Evolutionary conservation across 306 rosid genomes (phyloP), one percentile per base, ranked within the genome.

Genomic region (Pyrus pyrifolia): DNA sequence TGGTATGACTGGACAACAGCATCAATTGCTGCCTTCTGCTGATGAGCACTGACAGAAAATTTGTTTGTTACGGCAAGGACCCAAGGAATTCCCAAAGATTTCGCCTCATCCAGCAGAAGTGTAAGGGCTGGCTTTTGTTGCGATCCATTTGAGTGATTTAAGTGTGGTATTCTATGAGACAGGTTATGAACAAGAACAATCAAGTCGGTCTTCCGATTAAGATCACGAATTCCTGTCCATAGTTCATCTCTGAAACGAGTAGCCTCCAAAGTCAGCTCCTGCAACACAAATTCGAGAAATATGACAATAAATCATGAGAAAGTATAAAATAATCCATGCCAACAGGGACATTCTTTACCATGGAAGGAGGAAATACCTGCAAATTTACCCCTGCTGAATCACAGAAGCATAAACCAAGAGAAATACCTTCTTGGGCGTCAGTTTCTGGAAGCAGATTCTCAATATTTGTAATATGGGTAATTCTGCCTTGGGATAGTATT

Each of bases 11-110:
- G 88, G 80, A 95, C 68, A 73, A 87, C 97, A 59, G 96, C 90
- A 76, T 88, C 93, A 51, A 95, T 88, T 33, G 89, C 96, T 13
- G 89, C 86, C 79, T 82, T 90, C 77, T 95, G 98, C 57, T 88
- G 93, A 85, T 92, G 96, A 51, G 98, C 98, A 76, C 97, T 95
- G 51, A 95, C 97, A 57, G 98, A 89, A 79, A 95, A 95, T 82
- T 90, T 95, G 81, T 95, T 95, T 63, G 98, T 95, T 77, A 95
- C 83, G 61, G 98, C 98, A 79, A 95, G 97, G 67, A 95, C 91
- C 97, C 98, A 95, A 42, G 97, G 98, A 75, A 95, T 89, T 79
- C 98, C 98, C 74, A 95, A 91, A 70, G 96, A 78, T 79, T 92
- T 95, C n/a, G 97, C 98, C 83, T 95, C 97, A 74, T 92, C 98